Evolutionary conservation across 2,329 filamentous ascomycete genomes (phyloP).

Genomic region (Eutypa lata): DNA sequence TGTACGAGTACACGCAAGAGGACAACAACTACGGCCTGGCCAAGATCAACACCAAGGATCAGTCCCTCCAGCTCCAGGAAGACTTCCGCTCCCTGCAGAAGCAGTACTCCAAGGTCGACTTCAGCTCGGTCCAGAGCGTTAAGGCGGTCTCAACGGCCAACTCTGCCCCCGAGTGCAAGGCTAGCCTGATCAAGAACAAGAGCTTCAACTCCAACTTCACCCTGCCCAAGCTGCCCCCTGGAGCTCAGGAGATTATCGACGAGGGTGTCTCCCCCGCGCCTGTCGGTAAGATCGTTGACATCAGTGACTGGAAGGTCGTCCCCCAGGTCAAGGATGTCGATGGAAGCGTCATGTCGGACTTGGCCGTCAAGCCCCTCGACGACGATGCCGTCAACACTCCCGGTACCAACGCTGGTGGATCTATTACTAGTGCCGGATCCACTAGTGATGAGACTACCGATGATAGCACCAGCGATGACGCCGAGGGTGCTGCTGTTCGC

Average conservation of each 20-base stretch:
- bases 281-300: constrained; percentile 63
- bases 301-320: constrained; percentile 60
- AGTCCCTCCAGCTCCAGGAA: constrained; percentile 51
- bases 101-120: constrained; percentile 74
- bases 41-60: constrained; percentile 52
- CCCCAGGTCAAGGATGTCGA: constrained; percentile 38
- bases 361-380: constrained; percentile 39
- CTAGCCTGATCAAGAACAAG: constrained; percentile 62
- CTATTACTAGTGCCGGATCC: too few relatives aligned
- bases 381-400: constrained; percentile 18
- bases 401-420: constrained; percentile 7
- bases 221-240: constrained; percentile 65
- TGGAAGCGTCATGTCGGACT: constrained; percentile 39
- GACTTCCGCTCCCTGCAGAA: constrained; percentile 73
- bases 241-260: constrained; percentile 69
- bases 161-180: constrained; percentile 59
- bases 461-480: too few relatives aligned
- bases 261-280: constrained; percentile 68
- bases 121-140: constrained; percentile 61
- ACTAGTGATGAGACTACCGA: too few relatives aligned
- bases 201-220: constrained; percentile 79
- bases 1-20: constrained; percentile 80
- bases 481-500: too few relatives aligned
- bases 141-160: constrained; percentile 53
- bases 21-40: constrained; percentile 65